Percentiles rank a stretch among this genome's conserved stretches.
Evolutionary conservation across 768 basidiomycete species (phyloP).

Genomic region (Termitomyces sp.): DNA sequence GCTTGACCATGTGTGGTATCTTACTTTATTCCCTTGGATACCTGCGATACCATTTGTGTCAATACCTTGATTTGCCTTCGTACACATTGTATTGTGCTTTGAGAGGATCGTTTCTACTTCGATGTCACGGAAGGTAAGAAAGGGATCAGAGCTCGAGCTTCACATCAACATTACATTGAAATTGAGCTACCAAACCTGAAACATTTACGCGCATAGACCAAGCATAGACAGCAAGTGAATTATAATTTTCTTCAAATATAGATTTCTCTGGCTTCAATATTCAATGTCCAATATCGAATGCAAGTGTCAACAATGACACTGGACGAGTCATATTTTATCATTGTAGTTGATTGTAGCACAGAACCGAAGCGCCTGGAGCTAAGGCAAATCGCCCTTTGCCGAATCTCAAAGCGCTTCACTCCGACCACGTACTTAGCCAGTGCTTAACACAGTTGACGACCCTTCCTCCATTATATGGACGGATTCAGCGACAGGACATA

Average conservation of each 20-base stretch:
- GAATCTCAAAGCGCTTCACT: slow-evolving; percentile 2
- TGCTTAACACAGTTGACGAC: slow-evolving; percentile 3
- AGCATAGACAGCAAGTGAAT: too few species aligned
- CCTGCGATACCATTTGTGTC: slow-evolving; percentile 20
- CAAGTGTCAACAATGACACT: not conserved
- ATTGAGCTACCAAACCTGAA: too few species aligned
- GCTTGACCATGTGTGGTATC: slow-evolving; percentile 11
- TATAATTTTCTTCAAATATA: not conserved
- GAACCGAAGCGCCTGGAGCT: not conserved
- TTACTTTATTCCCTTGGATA: slow-evolving; percentile 21
- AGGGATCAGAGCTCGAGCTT: not conserved
- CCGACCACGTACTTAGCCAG: slow-evolving; percentile 1
- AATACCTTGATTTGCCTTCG: slow-evolving; percentile 1
- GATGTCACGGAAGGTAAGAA: not conserved
- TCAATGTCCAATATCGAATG: not conserved
- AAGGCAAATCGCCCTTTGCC: slow-evolving; percentile 1
- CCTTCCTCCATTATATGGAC: slow-evolving; percentile 29
- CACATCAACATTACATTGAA: not conserved
- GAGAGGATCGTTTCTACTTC: not conserved
- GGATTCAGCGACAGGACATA: slow-evolving; percentile 38
- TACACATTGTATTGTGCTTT: not conserved
- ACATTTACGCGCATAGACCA: too few species aligned
- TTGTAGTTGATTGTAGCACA: not conserved
- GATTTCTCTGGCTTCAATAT: too few species aligned
- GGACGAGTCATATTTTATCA: not conserved